These are phyloP conservation scores for Alliaria petiolata DNA, from an alignment of 345 rosid species.

Conservation along the genomic window DNA sequence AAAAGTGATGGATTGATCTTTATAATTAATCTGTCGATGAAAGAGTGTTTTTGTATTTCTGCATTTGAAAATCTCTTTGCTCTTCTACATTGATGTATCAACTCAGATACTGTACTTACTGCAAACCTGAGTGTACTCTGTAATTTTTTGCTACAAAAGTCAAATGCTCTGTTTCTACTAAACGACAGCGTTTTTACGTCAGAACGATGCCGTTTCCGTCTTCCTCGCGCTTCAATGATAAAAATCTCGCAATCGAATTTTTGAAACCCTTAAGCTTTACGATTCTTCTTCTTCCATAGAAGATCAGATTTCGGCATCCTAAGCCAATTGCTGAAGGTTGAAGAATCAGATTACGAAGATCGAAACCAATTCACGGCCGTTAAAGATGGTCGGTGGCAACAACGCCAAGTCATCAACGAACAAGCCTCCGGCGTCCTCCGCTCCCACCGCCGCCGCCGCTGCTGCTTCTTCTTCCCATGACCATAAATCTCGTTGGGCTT, in stretches of 20 bases:
- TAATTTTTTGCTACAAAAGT: not conserved
- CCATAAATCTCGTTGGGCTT: slow-evolving; percentile 68
- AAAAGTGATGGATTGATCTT: not conserved
- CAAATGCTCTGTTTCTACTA: not conserved
- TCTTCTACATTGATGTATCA: not conserved
- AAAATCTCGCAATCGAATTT: not conserved
- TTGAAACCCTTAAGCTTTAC: not conserved
- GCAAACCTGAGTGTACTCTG: no score
- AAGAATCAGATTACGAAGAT: not conserved
- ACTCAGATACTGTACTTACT: not conserved
- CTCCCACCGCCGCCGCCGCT: slow-evolving; percentile 20
- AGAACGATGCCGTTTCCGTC: not conserved
- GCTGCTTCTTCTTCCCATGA: slow-evolving; percentile 31
- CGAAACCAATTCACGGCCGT: not conserved
- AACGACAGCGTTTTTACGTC: not conserved
- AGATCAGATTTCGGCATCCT: not conserved
- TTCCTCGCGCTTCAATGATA: not conserved
- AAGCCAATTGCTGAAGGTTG: not conserved
- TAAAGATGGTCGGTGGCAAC: slow-evolving; percentile 53
- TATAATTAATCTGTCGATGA: not conserved
- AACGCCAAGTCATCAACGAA: slow-evolving; percentile 42
- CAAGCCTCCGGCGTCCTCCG: slow-evolving; percentile 35
- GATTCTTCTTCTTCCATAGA: not conserved
- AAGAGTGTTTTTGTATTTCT: slow-evolving; percentile 9
- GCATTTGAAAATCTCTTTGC: not conserved